Conservation (phyloP, 352 stramenopile genomes). For the Pythium apleroticum region DNA sequence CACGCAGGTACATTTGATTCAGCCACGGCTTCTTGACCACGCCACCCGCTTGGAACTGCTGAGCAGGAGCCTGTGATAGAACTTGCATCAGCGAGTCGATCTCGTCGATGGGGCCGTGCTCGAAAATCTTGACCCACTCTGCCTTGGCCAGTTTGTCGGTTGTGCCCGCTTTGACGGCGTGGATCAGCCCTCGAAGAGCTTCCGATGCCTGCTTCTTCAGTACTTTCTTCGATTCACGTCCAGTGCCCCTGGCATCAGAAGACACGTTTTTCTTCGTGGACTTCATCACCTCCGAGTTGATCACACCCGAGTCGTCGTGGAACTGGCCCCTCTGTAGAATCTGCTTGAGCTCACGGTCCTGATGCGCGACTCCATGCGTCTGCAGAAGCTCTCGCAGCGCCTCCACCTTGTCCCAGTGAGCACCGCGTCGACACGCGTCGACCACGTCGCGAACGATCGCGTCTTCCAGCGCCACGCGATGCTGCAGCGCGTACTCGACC, state of each 20-base stretch:
- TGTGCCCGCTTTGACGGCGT: not conserved
- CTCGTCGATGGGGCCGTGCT: slow-evolving; percentile 24
- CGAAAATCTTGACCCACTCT: slow-evolving; percentile 26
- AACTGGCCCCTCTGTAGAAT: slow-evolving; percentile 9
- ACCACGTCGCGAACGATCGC: slow-evolving; percentile 34
- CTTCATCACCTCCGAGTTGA: not conserved
- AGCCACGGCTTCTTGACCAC: slow-evolving; percentile 6
- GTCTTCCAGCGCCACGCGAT: slow-evolving; percentile 14
- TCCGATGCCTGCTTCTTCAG: slow-evolving; percentile 9
- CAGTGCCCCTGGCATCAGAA: not conserved
- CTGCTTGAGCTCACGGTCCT: slow-evolving; percentile 15
- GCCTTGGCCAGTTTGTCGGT: not conserved
- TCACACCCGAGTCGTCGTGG: not conserved
- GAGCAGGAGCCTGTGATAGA: not conserved
- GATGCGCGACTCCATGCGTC: slow-evolving; percentile 15
- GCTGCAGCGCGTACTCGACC: slow-evolving; percentile 22
- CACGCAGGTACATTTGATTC: slow-evolving; percentile 17
- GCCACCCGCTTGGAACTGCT: not conserved
- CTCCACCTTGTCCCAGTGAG: slow-evolving; percentile 38
- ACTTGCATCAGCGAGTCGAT: slow-evolving; percentile 28
- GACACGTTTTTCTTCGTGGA: not conserved
- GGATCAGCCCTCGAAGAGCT: not conserved
- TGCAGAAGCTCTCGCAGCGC: slow-evolving; percentile 8
- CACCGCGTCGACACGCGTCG: slow-evolving; percentile 45
- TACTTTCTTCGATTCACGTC: slow-evolving; percentile 3